Evolutionary conservation across 148 eudicot genomes (phyloP), one percentile per base, ranked within the genome.

Genomic region (Suaeda aralocaspica): DNA sequence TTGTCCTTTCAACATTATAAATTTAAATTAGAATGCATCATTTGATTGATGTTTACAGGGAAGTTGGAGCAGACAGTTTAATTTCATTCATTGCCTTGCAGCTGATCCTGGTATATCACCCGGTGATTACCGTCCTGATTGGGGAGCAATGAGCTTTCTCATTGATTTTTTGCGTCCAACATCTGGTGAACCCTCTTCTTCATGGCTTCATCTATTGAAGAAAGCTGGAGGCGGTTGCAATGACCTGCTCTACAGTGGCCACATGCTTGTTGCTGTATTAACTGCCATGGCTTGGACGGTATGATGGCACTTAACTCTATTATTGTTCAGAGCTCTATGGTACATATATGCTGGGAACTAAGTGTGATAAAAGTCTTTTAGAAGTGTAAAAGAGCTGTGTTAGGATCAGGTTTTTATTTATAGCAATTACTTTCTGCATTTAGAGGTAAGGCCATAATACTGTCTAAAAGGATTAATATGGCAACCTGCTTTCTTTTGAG

Each of bases 231-330:
- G 99, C 33, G 99, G 99, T 64, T 94, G 99, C 88, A 94, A 94
- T 74, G 99, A 94, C 83, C 96, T 94, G 59, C 30, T 94, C 66
- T 94, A 84, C 78, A 94, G 99, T 67, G 99, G 99, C 71, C 99
- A 94, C 81, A 94, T 94, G 97, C 89, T 89, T 69, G 96, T 94
- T 59, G 96, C 99, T 29, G 95, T 87, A 28, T 82, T 91, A 18
- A 91, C 99, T 39, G 99, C 99, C 53, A 94, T 94, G 99, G 99
- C 99, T 59, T 94, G 99, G 99, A 94, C 89, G 89, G 99, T 91
- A 91, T 64, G 39, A 68, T 56, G 3, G 29, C 64, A 26, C 51
- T 15, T 16, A n/a, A 26, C 46, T 67, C 15, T 34, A 18, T 25
- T 57, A 10, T 64, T 24, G 9, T 49, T 16, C 36, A 8, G 41